Base-by-base conservation (phyloP, 805 yeast genomes). In the Zygosaccharomyces siamensis region DNA sequence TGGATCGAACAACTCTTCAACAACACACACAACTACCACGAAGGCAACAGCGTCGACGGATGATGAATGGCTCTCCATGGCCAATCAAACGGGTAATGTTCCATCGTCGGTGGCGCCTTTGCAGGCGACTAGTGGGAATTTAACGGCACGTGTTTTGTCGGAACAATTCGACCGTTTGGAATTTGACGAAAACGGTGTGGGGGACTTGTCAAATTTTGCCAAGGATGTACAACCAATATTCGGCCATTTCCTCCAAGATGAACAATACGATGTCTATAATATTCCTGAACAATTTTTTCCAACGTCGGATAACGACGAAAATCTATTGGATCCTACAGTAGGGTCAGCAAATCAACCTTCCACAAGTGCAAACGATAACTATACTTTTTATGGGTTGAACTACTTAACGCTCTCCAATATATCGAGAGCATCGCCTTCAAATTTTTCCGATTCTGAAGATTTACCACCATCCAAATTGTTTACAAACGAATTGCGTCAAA, bases 381-480 rank as follows among this genome's bases (percentile, higher is more conserved):
- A 62, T 39, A 46, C 66, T 0, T 52, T 61, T 40, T 62, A 63
- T 48, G 66, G 64, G 7, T 33, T 61, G 18, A 63, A 61, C 38
- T 50, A 52, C 47, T 37, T 56, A n/a, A 50, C 54, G 1, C 37
- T 56, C 20, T 46, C 64, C 3, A 55, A 58, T 39, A 62, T 63
- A 11, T 52, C 61, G 7, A 54, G 55, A 28, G 61, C 64, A 4
- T 40, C 61, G 3, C 56, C 59, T 4, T 46, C 54, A 24, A 24
- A 26, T 14, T 43, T 36, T 7, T 10, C 11, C 28, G 16, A 26
- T 8, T 37, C 36, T 7, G 39, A 35, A 24, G 33, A 27, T 3
- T 21, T 46, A 39, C 51, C 48, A 14, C 24, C 37, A 30, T 45
- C 54, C 18, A 56, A 33, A 33, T 47, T 66, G 8, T 66, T 64